A percentile compares a stretch with the other conserved stretches of the same genome.
phyloP scores from a whole-genome alignment of 2,329 filamentous ascomycete species.

The Tolypocladium paradoxum region DNA sequence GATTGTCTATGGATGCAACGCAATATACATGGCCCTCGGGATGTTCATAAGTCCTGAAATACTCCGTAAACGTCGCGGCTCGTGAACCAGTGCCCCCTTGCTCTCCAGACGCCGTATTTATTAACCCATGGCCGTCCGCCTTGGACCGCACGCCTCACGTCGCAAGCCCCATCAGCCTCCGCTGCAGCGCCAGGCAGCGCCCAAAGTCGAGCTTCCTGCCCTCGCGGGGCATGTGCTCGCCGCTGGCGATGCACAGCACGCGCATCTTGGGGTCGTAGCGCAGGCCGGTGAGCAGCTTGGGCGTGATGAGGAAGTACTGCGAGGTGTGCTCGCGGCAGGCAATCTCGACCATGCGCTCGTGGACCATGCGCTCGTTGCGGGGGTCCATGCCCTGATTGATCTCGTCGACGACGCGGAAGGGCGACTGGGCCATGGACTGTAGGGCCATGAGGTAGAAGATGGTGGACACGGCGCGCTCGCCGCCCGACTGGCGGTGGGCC shows the following conservation, averaged over 20 bases:
- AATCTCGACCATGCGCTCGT: slow-evolving; percentile 96
- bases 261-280: slow-evolving; percentile 87
- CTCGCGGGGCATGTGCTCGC: slow-evolving; percentile 57
- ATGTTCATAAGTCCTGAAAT: not conserved
- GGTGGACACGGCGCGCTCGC: slow-evolving; percentile 90
- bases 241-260: slow-evolving; percentile 85
- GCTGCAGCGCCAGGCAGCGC: slow-evolving; percentile 33
- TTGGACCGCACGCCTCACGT: slow-evolving; percentile 7
- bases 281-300: slow-evolving; percentile 79
- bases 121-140: not conserved
- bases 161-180: slow-evolving; percentile 21
- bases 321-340: slow-evolving; percentile 73
- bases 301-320: slow-evolving; percentile 95
- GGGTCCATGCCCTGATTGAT: slow-evolving; percentile 99
- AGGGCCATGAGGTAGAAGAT: slow-evolving; percentile 99
- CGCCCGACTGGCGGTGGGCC: slow-evolving; percentile 88
- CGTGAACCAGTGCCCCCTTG: not conserved
- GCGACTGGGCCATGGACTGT: slow-evolving; percentile 83
- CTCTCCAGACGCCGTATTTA: not conserved
- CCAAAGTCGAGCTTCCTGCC: slow-evolving; percentile 39
- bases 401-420: slow-evolving; percentile 96
- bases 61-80: not conserved
- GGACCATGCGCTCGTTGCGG: slow-evolving; percentile 94
- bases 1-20: not conserved
- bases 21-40: not conserved